Percentiles rank a stretch among this genome's conserved stretches.
These are phyloP conservation scores for Mycena sanguinolenta DNA, from an alignment of 768 basidiomycete genomes.

Conservation along the genomic window DNA sequence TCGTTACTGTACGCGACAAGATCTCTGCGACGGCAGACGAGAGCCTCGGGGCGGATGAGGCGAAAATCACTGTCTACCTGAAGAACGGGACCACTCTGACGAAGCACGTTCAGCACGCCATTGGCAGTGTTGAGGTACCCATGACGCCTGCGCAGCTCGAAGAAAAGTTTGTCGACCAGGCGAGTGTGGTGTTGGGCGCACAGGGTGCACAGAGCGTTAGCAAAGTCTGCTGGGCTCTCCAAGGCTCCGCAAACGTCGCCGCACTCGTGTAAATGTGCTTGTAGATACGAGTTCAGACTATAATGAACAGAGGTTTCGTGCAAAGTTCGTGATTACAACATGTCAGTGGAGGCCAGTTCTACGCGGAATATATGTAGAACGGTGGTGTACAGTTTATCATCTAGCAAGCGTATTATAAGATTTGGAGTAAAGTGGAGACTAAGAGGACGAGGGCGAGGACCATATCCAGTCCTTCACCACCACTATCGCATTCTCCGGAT, in stretches of 20 bases:
- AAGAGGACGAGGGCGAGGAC: constrained; percentile 46
- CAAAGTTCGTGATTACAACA: constrained; percentile 15
- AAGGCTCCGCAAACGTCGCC: constrained; percentile 15
- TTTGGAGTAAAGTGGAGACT: constrained; percentile 28
- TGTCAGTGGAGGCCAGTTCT: constrained; percentile 15
- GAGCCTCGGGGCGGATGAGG: constrained; percentile 33
- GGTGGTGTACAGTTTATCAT: constrained; percentile 33
- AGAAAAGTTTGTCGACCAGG: constrained; percentile 40
- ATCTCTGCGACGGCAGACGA: constrained; percentile 37
- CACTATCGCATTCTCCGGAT: constrained; percentile 75
- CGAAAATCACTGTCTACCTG: constrained; percentile 33
- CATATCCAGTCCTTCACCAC: constrained; percentile 88
- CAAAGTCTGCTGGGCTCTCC: constrained; percentile 28
- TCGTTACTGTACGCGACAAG: constrained; percentile 37
- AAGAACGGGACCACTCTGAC: constrained; percentile 32
- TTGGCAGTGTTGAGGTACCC: constrained; percentile 40
- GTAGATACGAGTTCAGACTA: too few relatives aligned
- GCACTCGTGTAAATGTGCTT: constrained; percentile 1
- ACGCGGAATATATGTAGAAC: constrained; percentile 16
- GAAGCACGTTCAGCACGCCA: constrained; percentile 39
- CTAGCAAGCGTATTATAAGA: constrained; percentile 34
- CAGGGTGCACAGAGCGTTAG: constrained; percentile 35
- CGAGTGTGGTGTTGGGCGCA: constrained; percentile 33
- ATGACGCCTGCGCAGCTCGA: constrained; percentile 37
- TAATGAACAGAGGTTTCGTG: background rate